Evolutionary conservation across 2,329 filamentous ascomycete genomes (phyloP).

Genomic region (Fusarium pseudonygamai): DNA sequence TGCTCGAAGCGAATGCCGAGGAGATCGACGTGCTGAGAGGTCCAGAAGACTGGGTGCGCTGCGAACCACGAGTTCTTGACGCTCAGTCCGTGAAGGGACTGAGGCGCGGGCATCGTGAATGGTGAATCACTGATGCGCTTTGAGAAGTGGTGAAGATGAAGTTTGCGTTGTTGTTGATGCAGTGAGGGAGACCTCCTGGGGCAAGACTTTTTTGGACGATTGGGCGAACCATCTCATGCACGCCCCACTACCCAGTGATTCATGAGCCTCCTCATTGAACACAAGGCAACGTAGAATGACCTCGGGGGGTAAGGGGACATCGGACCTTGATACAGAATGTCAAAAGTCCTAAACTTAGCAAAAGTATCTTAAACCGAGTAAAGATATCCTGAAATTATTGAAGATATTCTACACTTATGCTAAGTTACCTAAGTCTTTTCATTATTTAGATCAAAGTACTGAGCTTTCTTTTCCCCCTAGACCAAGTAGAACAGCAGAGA

Average conservation of each 20-base stretch:
- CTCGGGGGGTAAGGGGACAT: background rate
- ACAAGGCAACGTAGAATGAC: background rate
- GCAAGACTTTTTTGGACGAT: background rate
- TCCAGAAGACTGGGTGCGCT: background rate
- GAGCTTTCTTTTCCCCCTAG: background rate
- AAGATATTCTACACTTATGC: background rate
- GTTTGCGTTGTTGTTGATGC: background rate
- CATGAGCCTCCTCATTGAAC: background rate
- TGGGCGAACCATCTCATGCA: rapidly evolving
- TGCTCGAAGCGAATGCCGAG: background rate
- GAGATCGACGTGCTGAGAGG: background rate
- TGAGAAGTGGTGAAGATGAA: background rate
- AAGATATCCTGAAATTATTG: background rate
- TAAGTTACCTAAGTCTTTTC: background rate
- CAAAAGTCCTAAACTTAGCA: rapidly evolving
- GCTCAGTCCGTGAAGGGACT: background rate
- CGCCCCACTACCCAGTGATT: background rate
- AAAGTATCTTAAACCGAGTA: background rate
- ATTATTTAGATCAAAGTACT: background rate
- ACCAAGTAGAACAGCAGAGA: background rate
- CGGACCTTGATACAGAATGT: rapidly evolving
- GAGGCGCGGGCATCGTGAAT: background rate
- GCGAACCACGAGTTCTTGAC: background rate
- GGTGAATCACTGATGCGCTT: background rate
- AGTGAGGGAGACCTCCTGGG: no score